Base-by-base conservation (phyloP, 2,329 filamentous ascomycete genomes). In the Cryphonectria japonica region DNA sequence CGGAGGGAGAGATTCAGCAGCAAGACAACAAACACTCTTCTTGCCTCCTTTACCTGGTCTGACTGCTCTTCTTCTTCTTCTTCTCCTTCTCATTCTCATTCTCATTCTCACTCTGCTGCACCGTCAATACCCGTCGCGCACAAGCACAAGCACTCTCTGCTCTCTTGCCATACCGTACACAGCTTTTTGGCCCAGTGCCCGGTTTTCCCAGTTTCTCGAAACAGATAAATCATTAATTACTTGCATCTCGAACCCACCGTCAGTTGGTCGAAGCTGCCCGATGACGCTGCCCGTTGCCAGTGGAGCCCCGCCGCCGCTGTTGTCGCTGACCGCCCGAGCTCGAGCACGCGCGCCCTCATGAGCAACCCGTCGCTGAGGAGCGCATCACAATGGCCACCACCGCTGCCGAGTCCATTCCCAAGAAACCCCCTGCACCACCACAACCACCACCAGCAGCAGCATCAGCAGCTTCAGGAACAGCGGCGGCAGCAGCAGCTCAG, bases 371-470 rank as follows among this genome's bases (percentile, higher is more conserved):
- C 63, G 63, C 67, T 63, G 68, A 67, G 61, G 65, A 57, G 34
- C 29, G 39, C 62, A 66, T 68, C 71, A 54, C 66, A 26, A 71
- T 72, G 71, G 71, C 69, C 63, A 70, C 69, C 39, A 70, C 61
- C 71, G 66, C 71, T 43, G 64, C 69, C 26, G 66, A 67, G 37
- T 54, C 66, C 14, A 60, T 65, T 34, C 60, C 67, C 39, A 66
- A 54, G 29, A 50, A 11, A 50, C 7, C 46, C 22, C 46, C 46
- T n/a, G 46, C 22, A 50, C 19, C 46, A 22, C 46, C 46, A 50
- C 4, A 16, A 46, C 3, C 43, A 46, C 3, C 43, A 14, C 4
- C 43, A 19, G 43, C 43, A 22, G 7, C 46, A n/a, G 46, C 19
- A 9, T 19, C 46, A 8, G 5, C 46, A 50, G 14, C 43, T 16